Evolutionary conservation across 768 basidiomycete species (phyloP).

Genomic region (Mycena belliarum): DNA sequence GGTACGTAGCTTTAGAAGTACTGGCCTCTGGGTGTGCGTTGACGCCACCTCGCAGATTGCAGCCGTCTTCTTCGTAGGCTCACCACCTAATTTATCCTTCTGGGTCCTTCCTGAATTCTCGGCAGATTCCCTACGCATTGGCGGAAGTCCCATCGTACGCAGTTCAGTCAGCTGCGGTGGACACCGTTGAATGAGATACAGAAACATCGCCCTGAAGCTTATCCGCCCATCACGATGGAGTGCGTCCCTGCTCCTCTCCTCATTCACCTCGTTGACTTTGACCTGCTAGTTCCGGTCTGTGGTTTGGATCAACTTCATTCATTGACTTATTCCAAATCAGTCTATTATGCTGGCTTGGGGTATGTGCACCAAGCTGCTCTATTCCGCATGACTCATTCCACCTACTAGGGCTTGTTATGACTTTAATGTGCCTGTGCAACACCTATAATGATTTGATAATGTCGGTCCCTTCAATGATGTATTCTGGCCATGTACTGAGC

Average conservation of each 20-base stretch:
- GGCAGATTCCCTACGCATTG: conserved; percentile 29
- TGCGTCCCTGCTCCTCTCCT: neutral
- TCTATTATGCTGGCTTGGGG: conserved; percentile 31
- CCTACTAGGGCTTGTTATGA: conserved; percentile 26
- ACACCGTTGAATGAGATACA: neutral
- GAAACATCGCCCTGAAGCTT: conserved; percentile 29
- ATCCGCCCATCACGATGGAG: conserved; percentile 31
- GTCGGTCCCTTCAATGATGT: conserved; percentile 9
- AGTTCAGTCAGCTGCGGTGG: neutral
- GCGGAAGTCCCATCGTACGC: conserved; percentile 32
- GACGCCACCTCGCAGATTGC: conserved; percentile 13
- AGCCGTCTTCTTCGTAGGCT: conserved; percentile 30
- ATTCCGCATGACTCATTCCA: too few species aligned
- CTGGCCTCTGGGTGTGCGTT: neutral
- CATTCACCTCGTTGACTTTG: neutral
- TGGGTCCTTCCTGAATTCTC: neutral
- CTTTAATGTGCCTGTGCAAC: conserved; percentile 30
- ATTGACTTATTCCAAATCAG: neutral
- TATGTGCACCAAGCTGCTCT: too few species aligned
- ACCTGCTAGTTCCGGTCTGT: conserved; percentile 18
- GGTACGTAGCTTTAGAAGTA: conserved; percentile 16
- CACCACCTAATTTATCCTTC: neutral
- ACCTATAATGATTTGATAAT: conserved; percentile 28
- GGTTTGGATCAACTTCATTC: neutral
- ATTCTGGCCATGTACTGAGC: neutral